Base-by-base conservation (phyloP, 2,329 filamentous ascomycete species). In the Fusarium papillatum region DNA sequence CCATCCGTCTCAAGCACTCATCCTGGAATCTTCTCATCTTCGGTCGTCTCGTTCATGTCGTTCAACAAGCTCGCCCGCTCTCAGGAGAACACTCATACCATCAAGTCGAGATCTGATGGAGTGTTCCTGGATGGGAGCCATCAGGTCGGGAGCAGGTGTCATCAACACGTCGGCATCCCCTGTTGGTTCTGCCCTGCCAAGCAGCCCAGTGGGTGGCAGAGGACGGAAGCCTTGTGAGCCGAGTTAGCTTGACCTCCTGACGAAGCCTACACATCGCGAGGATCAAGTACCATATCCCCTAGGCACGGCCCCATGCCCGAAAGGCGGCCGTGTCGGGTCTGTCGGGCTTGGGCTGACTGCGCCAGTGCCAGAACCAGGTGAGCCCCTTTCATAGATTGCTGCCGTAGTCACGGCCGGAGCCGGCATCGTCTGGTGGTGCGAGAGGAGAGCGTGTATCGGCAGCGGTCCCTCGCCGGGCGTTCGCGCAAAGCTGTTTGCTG, bases 21-120 rank as follows among this genome's bases (percentile, higher is more conserved):
- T 26, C 26, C 50, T 11, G 5, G n/a, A 19, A 6, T 64, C 10
- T 75, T 64, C 10, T 75, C 64, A 75, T 70, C 57, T 65, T 71
- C 69, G 64, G 57, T 76, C 77, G 31, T 76, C 65, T 60, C 75
- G 76, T 64, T 76, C 73, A 64, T 85, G 83, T 50, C 87, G 86
- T 69, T 88, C 88, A 46, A 92, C 89, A 71, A 92, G 89, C 76
- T 92, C 90, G 38, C 90, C 90, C 13, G 91, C 91, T 71, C 86
- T 86, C 2, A 92, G 80, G 14, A 93, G 82, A 9, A 90, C 90
- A 70, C 86, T 90, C 83, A 93, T 90, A 3, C 90, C 90, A 72
- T 92, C 90, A 24, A 92, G 81, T 5, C 80, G 80, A 13, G 69
- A 59, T 59, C 78, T 82, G 5, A 62, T 43, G 8, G 82, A 80